Evolutionary conservation across 2,329 filamentous ascomycete genomes (phyloP).

Genomic region (Raffaelea ambrosiae): DNA sequence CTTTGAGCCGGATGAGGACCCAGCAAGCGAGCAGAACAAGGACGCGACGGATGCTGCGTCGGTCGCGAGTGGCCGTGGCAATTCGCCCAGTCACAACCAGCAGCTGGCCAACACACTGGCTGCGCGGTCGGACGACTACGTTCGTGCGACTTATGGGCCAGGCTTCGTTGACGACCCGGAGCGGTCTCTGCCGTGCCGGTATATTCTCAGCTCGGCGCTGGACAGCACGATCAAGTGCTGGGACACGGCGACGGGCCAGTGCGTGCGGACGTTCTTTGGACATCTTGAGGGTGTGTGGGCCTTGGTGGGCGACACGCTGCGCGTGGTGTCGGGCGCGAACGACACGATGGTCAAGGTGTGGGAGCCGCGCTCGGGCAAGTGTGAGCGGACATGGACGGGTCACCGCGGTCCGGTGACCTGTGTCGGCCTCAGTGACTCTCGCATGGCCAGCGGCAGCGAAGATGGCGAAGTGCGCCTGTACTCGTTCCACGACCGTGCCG

Average conservation of each 20-base stretch:
- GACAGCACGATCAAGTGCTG: conserved; percentile 89
- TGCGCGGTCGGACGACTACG: conserved; percentile 15
- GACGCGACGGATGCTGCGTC: conserved; percentile 47
- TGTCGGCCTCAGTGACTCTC: conserved; percentile 79
- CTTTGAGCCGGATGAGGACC: conserved; percentile 74
- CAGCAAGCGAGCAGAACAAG: conserved; percentile 25
- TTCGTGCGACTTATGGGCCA: conserved; percentile 48
- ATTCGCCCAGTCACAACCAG: neutral
- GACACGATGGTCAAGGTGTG: conserved; percentile 93
- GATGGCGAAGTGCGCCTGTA: conserved; percentile 86
- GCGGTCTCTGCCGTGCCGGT: conserved; percentile 70
- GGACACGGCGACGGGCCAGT: conserved; percentile 76
- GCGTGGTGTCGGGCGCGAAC: conserved; percentile 82
- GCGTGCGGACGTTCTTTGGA: conserved; percentile 88
- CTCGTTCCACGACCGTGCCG: conserved; percentile 52
- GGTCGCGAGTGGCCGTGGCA: conserved; percentile 36
- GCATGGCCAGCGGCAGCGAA: conserved; percentile 86
- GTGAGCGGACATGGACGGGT: conserved; percentile 85
- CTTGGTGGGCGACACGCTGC: conserved; percentile 35
- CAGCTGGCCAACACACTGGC: neutral
- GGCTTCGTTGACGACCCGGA: conserved; percentile 52
- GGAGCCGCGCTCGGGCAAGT: conserved; percentile 86
- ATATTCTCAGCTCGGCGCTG: conserved; percentile 87
- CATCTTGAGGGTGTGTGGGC: conserved; percentile 96
- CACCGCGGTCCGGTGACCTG: conserved; percentile 90